These are phyloP conservation scores for Plasmodium sp. DNA, from an alignment of 169 alveolate species.

Conservation along the genomic window DNA sequence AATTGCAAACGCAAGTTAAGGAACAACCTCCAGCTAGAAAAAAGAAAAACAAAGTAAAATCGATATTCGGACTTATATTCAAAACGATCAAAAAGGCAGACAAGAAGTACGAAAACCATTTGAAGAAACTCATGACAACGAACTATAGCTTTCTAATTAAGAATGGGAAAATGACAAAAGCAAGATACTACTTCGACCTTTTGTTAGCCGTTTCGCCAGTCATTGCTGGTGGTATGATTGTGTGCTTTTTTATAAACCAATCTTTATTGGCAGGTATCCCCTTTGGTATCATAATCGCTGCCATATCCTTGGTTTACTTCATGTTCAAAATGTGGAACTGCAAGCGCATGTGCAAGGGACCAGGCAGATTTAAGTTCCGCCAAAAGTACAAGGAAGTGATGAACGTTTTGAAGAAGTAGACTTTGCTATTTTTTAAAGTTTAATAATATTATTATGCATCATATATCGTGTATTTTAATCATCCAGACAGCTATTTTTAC, in stretches of 20 bases:
- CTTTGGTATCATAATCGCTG: too few species aligned
- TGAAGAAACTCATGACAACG: neutral
- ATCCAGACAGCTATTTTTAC: neutral
- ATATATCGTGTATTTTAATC: neutral
- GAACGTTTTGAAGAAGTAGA: neutral
- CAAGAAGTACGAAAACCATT: neutral
- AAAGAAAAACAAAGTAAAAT: neutral
- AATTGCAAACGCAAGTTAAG: neutral
- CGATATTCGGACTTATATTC: neutral
- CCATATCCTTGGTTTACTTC: neutral
- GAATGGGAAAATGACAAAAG: neutral
- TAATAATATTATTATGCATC: neutral
- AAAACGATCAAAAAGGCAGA: neutral
- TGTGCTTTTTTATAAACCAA: too few species aligned
- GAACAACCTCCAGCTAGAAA: neutral
- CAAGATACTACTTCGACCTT: neutral
- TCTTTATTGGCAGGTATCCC: too few species aligned
- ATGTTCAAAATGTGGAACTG: neutral
- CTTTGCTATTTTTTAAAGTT: neutral
- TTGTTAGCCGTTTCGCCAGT: neutral
- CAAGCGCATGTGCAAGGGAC: neutral
- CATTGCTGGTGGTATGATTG: neutral
- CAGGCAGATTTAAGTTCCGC: neutral
- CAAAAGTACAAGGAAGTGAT: neutral
- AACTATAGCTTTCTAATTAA: neutral